These are phyloP conservation scores for Acer yangbiense DNA, from an alignment of 345 rosid species.

Conservation along the genomic window DNA sequence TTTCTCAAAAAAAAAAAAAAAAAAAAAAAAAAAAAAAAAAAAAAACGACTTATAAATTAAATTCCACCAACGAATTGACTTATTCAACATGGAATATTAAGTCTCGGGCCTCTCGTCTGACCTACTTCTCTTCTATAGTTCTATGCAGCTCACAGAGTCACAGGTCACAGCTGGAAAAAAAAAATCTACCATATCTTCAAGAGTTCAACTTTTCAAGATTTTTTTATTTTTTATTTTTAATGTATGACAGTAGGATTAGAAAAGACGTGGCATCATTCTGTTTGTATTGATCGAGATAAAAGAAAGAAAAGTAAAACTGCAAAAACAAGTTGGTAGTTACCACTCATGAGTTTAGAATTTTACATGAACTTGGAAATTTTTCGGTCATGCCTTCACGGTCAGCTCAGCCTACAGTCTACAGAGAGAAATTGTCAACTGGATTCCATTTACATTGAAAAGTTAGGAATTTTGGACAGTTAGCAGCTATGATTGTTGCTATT, in stretches of 20 bases:
- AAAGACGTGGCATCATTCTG: too few species aligned
- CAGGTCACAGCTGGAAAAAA: neutral
- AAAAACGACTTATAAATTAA: neutral
- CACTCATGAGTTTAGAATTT: too few species aligned
- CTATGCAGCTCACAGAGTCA: neutral
- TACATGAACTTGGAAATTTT: too few species aligned
- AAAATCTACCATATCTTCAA: neutral
- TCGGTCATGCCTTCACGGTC: too few species aligned
- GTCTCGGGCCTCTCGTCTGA: neutral
- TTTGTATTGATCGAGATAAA: too few species aligned
- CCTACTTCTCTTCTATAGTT: neutral
- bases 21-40: too few species aligned
- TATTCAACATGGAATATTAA: neutral
- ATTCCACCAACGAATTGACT: conserved; percentile 5
- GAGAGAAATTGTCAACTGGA: neutral
- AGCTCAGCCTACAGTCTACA: neutral
- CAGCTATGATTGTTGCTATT: neutral
- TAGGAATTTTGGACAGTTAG: neutral
- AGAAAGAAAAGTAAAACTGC: too few species aligned
- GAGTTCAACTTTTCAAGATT: neutral
- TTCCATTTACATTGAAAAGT: neutral
- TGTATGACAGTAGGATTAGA: too few species aligned
- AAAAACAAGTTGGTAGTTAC: too few species aligned
- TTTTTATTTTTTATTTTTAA: too few species aligned
- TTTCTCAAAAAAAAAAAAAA: too few species aligned